Evolutionary conservation across 306 rosid species (phyloP).

Genomic region (Cucurbita argyrosperma): DNA sequence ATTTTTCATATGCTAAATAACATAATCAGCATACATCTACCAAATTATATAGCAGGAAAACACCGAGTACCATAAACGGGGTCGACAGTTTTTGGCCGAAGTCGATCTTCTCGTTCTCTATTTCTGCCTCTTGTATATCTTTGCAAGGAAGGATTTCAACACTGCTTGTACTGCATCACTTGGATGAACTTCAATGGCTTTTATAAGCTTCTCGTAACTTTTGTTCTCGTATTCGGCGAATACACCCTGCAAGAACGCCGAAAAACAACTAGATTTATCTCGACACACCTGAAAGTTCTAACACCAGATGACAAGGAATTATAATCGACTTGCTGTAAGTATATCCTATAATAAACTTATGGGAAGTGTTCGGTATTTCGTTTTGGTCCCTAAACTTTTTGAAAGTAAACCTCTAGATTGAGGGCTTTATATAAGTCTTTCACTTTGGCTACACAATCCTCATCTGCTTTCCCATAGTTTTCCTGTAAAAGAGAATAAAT

Average conservation of each 20-base stretch:
- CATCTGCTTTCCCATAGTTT: conserved; percentile 58
- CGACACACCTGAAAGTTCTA: not conserved
- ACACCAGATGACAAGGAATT: not conserved
- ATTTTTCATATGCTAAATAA: no score
- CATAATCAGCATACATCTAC: no score
- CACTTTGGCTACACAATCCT: conserved; percentile 49
- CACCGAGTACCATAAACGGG: no score
- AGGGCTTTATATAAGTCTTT: conserved; percentile 59
- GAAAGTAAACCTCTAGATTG: conserved; percentile 49
- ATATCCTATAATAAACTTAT: not conserved
- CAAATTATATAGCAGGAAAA: no score
- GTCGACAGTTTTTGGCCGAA: not conserved
- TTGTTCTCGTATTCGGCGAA: conserved; percentile 57
- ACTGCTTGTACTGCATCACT: conserved; percentile 68
- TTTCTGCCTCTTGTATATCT: conserved; percentile 85
- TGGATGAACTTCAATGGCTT: conserved; percentile 66
- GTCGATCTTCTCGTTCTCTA: conserved; percentile 12
- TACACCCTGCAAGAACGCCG: conserved; percentile 25
- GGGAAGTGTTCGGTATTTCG: not conserved
- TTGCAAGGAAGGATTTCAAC: conserved; percentile 73
- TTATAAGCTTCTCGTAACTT: conserved; percentile 48
- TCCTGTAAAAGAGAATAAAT: conserved; percentile 31
- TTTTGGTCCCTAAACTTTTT: not conserved
- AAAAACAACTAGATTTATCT: not conserved
- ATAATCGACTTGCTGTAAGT: not conserved